phyloP scores from a whole-genome alignment of 2,329 filamentous ascomycete species.

The Gaeumannomyces sp. region DNA sequence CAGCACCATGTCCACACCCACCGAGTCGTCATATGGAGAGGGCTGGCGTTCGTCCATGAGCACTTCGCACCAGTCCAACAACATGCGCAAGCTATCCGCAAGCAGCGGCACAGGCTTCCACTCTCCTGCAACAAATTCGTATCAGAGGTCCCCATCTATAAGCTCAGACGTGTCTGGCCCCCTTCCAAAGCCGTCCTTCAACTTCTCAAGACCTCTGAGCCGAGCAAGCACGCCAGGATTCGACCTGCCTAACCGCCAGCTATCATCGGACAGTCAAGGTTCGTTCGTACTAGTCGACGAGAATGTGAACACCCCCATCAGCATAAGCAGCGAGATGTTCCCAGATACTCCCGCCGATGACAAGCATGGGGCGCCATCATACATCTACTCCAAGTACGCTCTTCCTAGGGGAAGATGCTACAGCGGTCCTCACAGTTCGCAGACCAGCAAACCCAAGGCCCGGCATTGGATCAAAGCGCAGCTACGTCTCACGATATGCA shows the following conservation, averaged over 20 bases:
- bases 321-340: constrained; percentile 65
- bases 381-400: constrained; percentile 79
- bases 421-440: constrained; percentile 60
- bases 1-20: constrained; percentile 57
- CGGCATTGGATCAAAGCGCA: constrained; percentile 57
- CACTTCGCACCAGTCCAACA: constrained; percentile 54
- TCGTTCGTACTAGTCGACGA: constrained; percentile 60
- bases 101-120: constrained; percentile 47
- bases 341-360: constrained; percentile 44
- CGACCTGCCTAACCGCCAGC: constrained; percentile 55
- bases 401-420: constrained; percentile 73
- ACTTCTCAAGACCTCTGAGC: constrained; percentile 89
- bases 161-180: constrained; percentile 71
- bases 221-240: constrained; percentile 55
- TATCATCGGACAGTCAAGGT: constrained; percentile 61
- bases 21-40: constrained; percentile 67
- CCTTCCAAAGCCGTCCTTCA: constrained; percentile 71
- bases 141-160: constrained; percentile 75
- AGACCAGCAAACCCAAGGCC: constrained; percentile 43
- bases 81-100: constrained; percentile 70
- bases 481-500: constrained; percentile 35
- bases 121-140: constrained; percentile 53
- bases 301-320: constrained; percentile 61
- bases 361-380: constrained; percentile 57
- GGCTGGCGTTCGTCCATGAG: constrained; percentile 43